Conservation (phyloP, 441 rosid genomes). For the Erysimum pusillum region DNA sequence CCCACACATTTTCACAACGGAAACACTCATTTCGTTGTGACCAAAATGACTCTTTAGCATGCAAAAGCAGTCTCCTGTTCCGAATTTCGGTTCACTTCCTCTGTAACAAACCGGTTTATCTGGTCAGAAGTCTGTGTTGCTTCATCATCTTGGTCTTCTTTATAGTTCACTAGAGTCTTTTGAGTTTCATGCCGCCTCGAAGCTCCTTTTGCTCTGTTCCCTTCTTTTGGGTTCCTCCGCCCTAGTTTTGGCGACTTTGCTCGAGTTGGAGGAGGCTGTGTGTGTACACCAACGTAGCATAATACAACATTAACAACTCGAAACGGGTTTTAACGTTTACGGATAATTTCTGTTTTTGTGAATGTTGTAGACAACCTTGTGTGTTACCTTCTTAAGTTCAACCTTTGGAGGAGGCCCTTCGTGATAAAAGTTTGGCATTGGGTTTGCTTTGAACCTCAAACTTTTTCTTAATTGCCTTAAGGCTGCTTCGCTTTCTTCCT, state of each 20-base stretch:
- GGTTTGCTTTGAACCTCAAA: slow-evolving; percentile 87
- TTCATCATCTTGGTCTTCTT: slow-evolving; percentile 41
- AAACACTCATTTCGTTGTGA: slow-evolving; percentile 24
- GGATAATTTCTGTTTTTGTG: background rate
- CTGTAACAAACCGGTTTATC: slow-evolving; percentile 35
- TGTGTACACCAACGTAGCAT: slow-evolving; percentile 13
- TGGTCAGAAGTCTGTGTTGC: slow-evolving; percentile 42
- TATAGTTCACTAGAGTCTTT: slow-evolving; percentile 48
- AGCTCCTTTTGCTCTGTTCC: slow-evolving; percentile 56
- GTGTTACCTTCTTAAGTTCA: slow-evolving; percentile 87
- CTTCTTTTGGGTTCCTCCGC: slow-evolving; percentile 68
- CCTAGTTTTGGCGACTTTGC: slow-evolving; percentile 96
- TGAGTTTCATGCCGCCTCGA: slow-evolving; percentile 47
- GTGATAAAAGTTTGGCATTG: slow-evolving; percentile 94
- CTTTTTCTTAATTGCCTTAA: slow-evolving; percentile 88
- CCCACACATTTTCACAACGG: slow-evolving; percentile 35
- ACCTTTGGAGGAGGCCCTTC: slow-evolving; percentile 94
- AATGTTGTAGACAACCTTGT: slow-evolving; percentile 46
- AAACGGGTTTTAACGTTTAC: background rate
- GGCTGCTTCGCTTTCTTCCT: slow-evolving; percentile 92
- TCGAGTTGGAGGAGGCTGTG: slow-evolving; percentile 92
- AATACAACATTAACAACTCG: slow-evolving; percentile 21
- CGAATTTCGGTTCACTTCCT: slow-evolving; percentile 46
- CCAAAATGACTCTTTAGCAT: slow-evolving; percentile 30
- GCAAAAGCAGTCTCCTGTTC: slow-evolving; percentile 34